Conservation (phyloP, 331 rosid species). For the Erythrophleum ivorense region DNA sequence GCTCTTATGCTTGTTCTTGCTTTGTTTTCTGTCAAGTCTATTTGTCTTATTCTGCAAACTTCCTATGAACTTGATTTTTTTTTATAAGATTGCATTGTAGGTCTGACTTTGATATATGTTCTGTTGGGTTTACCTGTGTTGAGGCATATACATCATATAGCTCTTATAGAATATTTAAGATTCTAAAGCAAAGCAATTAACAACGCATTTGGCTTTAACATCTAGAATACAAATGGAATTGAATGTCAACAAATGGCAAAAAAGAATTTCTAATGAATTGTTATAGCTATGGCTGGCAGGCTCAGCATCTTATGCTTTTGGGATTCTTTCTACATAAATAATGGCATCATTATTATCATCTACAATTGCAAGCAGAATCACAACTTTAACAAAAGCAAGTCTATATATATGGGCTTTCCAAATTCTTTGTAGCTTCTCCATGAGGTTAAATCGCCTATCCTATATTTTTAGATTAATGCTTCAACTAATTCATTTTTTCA, state of each 20-base stretch:
- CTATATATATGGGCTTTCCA: neutral
- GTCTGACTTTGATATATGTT: neutral
- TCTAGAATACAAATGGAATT: neutral
- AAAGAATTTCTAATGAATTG: constrained; percentile 11
- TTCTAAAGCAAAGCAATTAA: neutral
- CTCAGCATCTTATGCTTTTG: constrained; percentile 6
- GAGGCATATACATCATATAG: neutral
- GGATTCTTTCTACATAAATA: neutral
- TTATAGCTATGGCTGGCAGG: neutral
- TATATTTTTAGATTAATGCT: too few species aligned
- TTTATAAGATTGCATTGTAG: neutral
- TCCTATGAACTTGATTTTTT: neutral
- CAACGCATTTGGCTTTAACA: neutral
- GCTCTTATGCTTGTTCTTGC: constrained; percentile 76
- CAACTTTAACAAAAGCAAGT: neutral
- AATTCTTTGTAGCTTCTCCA: neutral
- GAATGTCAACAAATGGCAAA: neutral
- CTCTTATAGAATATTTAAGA: neutral
- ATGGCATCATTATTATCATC: neutral
- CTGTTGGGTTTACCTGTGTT: too few species aligned
- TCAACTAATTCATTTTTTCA: too few species aligned
- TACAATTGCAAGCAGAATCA: neutral
- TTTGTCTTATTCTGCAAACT: neutral
- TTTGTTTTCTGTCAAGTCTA: constrained; percentile 65
- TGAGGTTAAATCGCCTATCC: too few species aligned